Base-by-base conservation (phyloP, 1,139 yeast species). In the Magnusiomyces ingens region DNA sequence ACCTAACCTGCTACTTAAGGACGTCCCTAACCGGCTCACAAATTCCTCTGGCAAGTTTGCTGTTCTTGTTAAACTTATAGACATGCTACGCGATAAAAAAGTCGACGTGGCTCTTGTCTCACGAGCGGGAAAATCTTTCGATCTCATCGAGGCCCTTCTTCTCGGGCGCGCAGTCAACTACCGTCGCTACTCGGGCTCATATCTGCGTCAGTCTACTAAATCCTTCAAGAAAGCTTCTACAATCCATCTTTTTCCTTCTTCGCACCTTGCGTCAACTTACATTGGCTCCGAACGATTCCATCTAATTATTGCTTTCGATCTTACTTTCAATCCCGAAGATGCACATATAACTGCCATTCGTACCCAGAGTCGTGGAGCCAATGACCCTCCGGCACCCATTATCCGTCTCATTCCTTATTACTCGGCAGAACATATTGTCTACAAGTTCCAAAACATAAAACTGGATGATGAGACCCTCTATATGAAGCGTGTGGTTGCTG, bases 11-110 rank as follows among this genome's bases (percentile, higher is more conserved):
- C 76, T 83, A 5, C 80, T 84, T 52, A 84, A 85, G 66, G 96
- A 90, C 60, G 82, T 85, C 59, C 93, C 95, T 1, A 74, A 74
- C 43, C 80, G 84, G 63, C 69, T 91, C 52, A 85, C 85, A 12
- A 91, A 85, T 51, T 84, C 94, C 3, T 84, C 95, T 65, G 97
- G 97, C 29, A 91, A 90, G 66, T 90, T 90, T 69, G 76, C 76
- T 56, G 87, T 84, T 1, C 70, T 89, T 57, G 77, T 76, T 53
- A 86, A 85, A 65, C 56, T 72, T 22, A 58, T 70, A 11, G 67
- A 71, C 5, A 60, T 75, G 18, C 62, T 76, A 15, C 76, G 73
- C 44, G 72, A 71, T 43, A 68, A 67, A 35, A 64, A 67, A 44
- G 64, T 78, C 38, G 70, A 80, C 51, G 67, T 84, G 2, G 85